A percentile compares a stretch with the other conserved stretches of the same genome.
Evolutionary conservation across 2,329 filamentous ascomycete genomes (phyloP).

Genomic region (Cladosporium halotolerans): DNA sequence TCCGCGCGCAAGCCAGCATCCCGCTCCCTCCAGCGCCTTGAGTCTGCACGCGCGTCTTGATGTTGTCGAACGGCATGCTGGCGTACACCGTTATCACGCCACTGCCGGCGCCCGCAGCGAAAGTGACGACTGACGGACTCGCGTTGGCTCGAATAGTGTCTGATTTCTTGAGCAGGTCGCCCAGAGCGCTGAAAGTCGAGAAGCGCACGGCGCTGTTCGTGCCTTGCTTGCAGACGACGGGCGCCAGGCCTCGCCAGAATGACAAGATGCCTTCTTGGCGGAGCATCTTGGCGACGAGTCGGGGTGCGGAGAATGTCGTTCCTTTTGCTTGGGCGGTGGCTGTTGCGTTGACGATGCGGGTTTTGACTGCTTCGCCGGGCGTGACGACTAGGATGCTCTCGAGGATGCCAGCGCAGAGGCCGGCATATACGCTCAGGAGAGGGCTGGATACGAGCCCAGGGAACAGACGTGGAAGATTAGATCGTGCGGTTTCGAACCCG

Average conservation of each 20-base stretch:
- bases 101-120: constrained; percentile 16
- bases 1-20: constrained; percentile 6
- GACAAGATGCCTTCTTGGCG: constrained; percentile 12
- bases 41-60: constrained; percentile 23
- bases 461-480: constrained; percentile 12
- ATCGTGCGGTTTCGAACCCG: constrained; percentile 18
- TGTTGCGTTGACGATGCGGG: constrained; percentile 22
- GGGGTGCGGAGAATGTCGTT: background rate
- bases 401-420: constrained; percentile 19
- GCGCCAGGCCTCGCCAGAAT: constrained; percentile 19
- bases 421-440: constrained; percentile 20
- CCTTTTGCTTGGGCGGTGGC: constrained; percentile 11
- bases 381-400: constrained; percentile 24
- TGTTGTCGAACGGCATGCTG: constrained; percentile 23
- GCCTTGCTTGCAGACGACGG: constrained; percentile 21
- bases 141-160: constrained; percentile 3
- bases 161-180: constrained; percentile 12
- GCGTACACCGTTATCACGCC: constrained; percentile 21
- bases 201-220: constrained; percentile 23
- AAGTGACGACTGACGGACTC: constrained; percentile 10
- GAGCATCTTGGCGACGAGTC: constrained; percentile 9
- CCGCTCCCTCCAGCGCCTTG: constrained; percentile 22
- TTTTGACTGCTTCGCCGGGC: constrained; percentile 27
- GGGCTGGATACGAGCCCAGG: constrained; percentile 11
- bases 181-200: constrained; percentile 19